phyloP scores from a whole-genome alignment of 106 monocot species.

The Dendrobium chrysotoxum region DNA sequence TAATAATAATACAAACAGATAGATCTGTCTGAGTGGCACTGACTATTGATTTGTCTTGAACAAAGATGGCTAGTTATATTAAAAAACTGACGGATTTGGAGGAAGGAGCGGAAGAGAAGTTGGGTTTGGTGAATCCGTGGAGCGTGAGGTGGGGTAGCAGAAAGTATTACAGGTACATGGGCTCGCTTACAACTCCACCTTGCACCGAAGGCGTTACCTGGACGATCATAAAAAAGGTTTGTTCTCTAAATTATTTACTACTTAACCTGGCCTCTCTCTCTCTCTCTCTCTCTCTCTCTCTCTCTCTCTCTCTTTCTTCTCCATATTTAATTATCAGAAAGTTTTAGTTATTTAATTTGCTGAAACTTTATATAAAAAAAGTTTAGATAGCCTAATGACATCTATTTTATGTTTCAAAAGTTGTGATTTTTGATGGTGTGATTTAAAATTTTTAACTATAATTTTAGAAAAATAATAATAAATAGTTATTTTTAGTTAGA shows the following conservation, averaged over 20 bases:
- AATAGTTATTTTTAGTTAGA: too few species aligned
- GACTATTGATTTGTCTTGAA: neutral
- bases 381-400: too few species aligned
- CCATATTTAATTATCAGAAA: too few species aligned
- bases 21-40: neutral
- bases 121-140: slow-evolving; percentile 43
- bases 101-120: slow-evolving; percentile 25
- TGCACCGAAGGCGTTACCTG: slow-evolving; percentile 81
- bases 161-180: slow-evolving; percentile 83
- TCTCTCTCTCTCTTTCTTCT: neutral
- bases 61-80: slow-evolving; percentile 42
- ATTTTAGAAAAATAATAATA: too few species aligned
- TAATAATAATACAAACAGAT: neutral
- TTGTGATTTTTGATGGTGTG: too few species aligned
- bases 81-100: slow-evolving; percentile 17
- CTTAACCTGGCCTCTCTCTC: too few species aligned
- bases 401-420: too few species aligned
- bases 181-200: slow-evolving; percentile 83
- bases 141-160: slow-evolving; percentile 29
- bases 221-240: slow-evolving; percentile 41
- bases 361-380: too few species aligned
- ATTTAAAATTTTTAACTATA: too few species aligned
- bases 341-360: too few species aligned
- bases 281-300: neutral
- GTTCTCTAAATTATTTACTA: neutral